Base-by-base conservation (phyloP, 192 early-diverging fungal species). In the Gonapodya sp. region DNA sequence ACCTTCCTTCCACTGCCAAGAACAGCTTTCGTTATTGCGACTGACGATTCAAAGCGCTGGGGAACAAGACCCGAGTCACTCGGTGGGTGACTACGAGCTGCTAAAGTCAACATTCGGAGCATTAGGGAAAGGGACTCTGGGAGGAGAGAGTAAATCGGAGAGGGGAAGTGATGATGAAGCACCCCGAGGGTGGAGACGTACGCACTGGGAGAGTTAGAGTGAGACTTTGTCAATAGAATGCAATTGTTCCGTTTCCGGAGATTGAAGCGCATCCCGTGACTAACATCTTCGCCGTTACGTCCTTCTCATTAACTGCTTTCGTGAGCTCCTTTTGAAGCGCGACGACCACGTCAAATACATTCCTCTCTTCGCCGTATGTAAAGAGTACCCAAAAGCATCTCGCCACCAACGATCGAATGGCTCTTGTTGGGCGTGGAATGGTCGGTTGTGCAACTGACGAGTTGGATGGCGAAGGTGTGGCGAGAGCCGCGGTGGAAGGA, bases 291-390 rank as follows among this genome's bases (percentile, higher is more conserved):
- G 90, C 84, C 33, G 91, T 86, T 34, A 87, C 88, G 79, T 92
- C 91, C 2, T 89, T 88, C 73, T 87, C 85, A 80, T 92, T 91
- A 81, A 88, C 87, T 30, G 89, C 90, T 32, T 83, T 86, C 36
- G 85, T 81, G 31, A 93, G 81, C 30, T 90, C 80, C 78, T 85
- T 87, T 77, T 92, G 93, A 8, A 92, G 83, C 1, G 87, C 87
- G 35, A 89, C 88, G 0, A 96, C 81, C 1, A 93, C 94, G 84
- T 95, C 94, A 78, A 96, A 94, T 2, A 95, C 81, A 0, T 91
- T 92, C 46, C 93, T 83, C 2, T 91, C 87, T 36, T 94, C 94
- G n/a, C 93, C 94, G 34, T 91, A 88, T 34, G 88, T 86, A 83
- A 94, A 96, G 31, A 96, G 82, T 24, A 87, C 81, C 31, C 89